Conservation (phyloP, 176 grass and related monocot species). For the Phoenix dactylifera region DNA sequence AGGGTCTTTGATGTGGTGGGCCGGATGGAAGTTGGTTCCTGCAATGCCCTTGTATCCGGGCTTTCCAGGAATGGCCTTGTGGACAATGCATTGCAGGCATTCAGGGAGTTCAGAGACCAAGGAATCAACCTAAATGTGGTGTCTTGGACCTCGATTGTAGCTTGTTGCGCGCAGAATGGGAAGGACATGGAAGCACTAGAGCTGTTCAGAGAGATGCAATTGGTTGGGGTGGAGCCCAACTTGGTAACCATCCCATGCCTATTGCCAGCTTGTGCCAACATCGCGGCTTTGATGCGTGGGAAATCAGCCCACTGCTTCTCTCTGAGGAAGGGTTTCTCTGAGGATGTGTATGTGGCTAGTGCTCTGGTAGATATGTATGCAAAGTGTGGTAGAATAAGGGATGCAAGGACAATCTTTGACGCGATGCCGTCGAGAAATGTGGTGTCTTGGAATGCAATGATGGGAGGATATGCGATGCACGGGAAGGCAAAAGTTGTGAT, state of each 20-base stretch:
- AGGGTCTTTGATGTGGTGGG: slow-evolving; percentile 30
- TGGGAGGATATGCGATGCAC: slow-evolving; percentile 71
- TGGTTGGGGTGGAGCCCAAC: slow-evolving; percentile 46
- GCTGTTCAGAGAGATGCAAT: slow-evolving; percentile 68
- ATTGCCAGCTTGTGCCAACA: slow-evolving; percentile 59
- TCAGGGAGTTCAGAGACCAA: slow-evolving; percentile 29
- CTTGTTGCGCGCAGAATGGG: slow-evolving; percentile 56
- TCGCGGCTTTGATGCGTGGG: slow-evolving; percentile 54
- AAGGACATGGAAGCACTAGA: slow-evolving; percentile 50
- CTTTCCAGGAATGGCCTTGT: slow-evolving; percentile 47
- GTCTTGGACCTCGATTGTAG: slow-evolving; percentile 71
- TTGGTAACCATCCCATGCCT: slow-evolving; percentile 64
- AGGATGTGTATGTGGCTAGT: slow-evolving; percentile 47
- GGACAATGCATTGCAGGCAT: slow-evolving; percentile 33
- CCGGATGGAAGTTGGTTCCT: slow-evolving; percentile 38
- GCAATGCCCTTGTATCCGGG: slow-evolving; percentile 46
- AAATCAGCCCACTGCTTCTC: slow-evolving; percentile 50
- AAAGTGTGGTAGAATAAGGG: slow-evolving; percentile 54
- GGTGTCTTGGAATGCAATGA: slow-evolving; percentile 75
- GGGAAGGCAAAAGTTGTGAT: slow-evolving; percentile 40
- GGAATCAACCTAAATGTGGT: slow-evolving; percentile 49
- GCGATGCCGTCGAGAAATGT: slow-evolving; percentile 37
- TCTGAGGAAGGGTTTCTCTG: slow-evolving; percentile 35
- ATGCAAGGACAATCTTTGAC: slow-evolving; percentile 49
- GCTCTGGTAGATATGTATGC: slow-evolving; percentile 69